Conservation (phyloP, 2,329 filamentous ascomycete species). For the Aspergillus proliferans region DNA sequence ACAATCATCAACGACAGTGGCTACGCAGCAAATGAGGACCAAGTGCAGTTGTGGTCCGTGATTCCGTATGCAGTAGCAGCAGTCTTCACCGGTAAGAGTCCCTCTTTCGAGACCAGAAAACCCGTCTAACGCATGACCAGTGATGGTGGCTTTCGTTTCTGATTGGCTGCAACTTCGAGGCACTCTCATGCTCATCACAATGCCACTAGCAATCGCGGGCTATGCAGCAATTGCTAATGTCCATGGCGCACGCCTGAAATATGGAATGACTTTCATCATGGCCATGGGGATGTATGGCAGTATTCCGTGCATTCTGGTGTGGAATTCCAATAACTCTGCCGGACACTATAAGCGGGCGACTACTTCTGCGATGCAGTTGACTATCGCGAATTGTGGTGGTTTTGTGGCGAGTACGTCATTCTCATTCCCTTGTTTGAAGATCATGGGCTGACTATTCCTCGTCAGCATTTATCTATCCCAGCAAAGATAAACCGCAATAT, state of each 20-base stretch:
- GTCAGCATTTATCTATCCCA: conserved; percentile 57
- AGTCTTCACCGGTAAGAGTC: conserved; percentile 44
- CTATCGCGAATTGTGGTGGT: conserved; percentile 61
- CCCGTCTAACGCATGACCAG: conserved; percentile 9
- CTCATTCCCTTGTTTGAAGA: background rate
- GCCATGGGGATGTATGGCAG: conserved; percentile 58
- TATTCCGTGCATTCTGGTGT: conserved; percentile 58
- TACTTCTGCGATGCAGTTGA: conserved; percentile 58
- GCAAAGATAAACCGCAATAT: conserved; percentile 51
- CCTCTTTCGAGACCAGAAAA: background rate
- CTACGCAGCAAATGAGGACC: conserved; percentile 50
- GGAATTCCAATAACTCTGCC: conserved; percentile 63
- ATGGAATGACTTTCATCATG: conserved; percentile 64
- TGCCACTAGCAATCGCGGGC: conserved; percentile 59
- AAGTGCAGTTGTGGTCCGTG: conserved; percentile 58
- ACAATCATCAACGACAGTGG: conserved; percentile 57
- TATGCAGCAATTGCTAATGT: conserved; percentile 59
- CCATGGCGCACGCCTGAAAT: conserved; percentile 47
- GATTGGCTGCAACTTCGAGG: conserved; percentile 57
- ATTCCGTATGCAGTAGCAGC: conserved; percentile 59
- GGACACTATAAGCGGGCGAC: conserved; percentile 66
- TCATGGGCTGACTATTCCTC: conserved; percentile 9
- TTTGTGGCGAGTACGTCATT: conserved; percentile 53
- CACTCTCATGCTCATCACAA: conserved; percentile 55
- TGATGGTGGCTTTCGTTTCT: conserved; percentile 48